A percentile compares a stretch with the other conserved stretches of the same genome.
Evolutionary conservation across 1,139 yeast genomes (phyloP).

Genomic region (Blastobotrys serpentis): DNA sequence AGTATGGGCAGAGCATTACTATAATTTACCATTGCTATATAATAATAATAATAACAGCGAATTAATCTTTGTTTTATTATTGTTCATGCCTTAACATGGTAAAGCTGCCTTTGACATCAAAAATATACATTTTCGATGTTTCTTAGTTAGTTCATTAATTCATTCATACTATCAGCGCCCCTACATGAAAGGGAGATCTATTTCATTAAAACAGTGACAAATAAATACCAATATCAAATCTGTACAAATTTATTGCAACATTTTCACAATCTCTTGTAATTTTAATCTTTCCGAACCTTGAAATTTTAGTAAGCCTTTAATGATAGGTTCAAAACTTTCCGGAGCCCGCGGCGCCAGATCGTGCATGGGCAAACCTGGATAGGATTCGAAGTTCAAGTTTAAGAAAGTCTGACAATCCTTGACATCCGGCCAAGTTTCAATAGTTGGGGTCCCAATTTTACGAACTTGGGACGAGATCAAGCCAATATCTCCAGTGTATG

Average conservation of each 20-base stretch:
- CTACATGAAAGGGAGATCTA: too few species aligned
- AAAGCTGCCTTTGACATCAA: too few species aligned
- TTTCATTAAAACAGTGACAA: too few species aligned
- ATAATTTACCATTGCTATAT: too few species aligned
- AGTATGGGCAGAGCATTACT: too few species aligned
- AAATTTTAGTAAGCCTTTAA: slow-evolving; percentile 43
- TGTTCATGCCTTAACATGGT: too few species aligned
- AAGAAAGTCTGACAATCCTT: slow-evolving; percentile 42
- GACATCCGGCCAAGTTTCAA: slow-evolving; percentile 50
- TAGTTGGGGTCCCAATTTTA: slow-evolving; percentile 67
- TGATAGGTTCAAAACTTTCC: slow-evolving; percentile 28
- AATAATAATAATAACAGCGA: too few species aligned
- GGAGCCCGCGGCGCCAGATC: slow-evolving; percentile 42
- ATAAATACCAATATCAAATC: slow-evolving; percentile 1
- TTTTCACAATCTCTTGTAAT: slow-evolving; percentile 27
- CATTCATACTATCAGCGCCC: too few species aligned
- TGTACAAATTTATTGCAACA: neutral
- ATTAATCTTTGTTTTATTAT: too few species aligned
- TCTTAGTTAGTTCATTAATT: too few species aligned
- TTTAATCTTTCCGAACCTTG: slow-evolving; percentile 42
- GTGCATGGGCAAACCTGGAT: slow-evolving; percentile 36
- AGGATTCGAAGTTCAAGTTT: slow-evolving; percentile 40
- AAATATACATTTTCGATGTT: too few species aligned
- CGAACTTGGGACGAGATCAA: slow-evolving; percentile 62
- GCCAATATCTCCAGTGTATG: slow-evolving; percentile 57